Percentiles rank a stretch among this genome's conserved stretches.
These are phyloP conservation scores for Hypoxylon sp. DNA, from an alignment of 2,329 filamentous ascomycete genomes.

Conservation along the genomic window DNA sequence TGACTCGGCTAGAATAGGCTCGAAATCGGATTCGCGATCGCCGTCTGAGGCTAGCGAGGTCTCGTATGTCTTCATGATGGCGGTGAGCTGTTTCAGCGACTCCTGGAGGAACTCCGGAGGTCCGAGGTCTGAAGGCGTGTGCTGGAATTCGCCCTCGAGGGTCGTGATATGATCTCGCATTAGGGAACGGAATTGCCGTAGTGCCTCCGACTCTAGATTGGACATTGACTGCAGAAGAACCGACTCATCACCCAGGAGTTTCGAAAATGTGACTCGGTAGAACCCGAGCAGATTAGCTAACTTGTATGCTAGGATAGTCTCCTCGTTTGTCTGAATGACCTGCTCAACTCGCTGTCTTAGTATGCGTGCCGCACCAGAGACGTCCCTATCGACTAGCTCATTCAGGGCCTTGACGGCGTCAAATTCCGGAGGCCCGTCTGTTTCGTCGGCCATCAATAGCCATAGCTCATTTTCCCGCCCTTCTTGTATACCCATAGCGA, in stretches of 20 bases:
- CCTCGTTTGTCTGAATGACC: slow-evolving; percentile 92
- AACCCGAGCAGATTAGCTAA: slow-evolving; percentile 91
- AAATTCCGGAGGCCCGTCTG: slow-evolving; percentile 70
- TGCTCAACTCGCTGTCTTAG: slow-evolving; percentile 92
- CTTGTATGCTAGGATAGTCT: slow-evolving; percentile 89
- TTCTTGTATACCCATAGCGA: slow-evolving; percentile 84
- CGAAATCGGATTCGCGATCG: slow-evolving; percentile 77
- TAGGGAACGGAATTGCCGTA: slow-evolving; percentile 85
- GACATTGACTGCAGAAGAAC: slow-evolving; percentile 77
- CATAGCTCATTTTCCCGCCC: slow-evolving; percentile 88
- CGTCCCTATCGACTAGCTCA: slow-evolving; percentile 87
- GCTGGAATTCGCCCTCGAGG: slow-evolving; percentile 79
- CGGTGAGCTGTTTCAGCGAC: slow-evolving; percentile 81
- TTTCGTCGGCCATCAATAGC: slow-evolving; percentile 74
- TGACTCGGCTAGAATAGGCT: slow-evolving; percentile 80
- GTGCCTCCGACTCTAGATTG: slow-evolving; percentile 79
- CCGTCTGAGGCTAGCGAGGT: slow-evolving; percentile 77
- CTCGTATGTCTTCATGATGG: slow-evolving; percentile 89
- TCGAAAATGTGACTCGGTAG: slow-evolving; percentile 87
- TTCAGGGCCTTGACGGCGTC: slow-evolving; percentile 86
- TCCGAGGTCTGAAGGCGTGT: slow-evolving; percentile 78
- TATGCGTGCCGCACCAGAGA: slow-evolving; percentile 85
- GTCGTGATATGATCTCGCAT: slow-evolving; percentile 85
- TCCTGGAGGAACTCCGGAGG: slow-evolving; percentile 86
- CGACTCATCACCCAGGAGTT: slow-evolving; percentile 79